phyloP scores from a whole-genome alignment of 2,329 filamentous ascomycete genomes.

The Mycosphaerella sp. region DNA sequence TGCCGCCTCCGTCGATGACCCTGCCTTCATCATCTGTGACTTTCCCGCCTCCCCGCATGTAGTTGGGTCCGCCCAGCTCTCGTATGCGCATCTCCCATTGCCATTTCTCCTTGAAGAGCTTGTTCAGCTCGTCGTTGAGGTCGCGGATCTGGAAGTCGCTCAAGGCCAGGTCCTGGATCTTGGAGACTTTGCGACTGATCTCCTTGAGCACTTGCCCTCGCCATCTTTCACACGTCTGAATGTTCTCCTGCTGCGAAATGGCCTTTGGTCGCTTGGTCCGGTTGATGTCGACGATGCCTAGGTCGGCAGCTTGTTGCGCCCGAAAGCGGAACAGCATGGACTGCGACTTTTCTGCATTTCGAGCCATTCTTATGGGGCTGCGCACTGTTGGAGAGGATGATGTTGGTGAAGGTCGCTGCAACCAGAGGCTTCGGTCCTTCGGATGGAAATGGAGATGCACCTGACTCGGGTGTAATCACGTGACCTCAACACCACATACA shows the following conservation, averaged over 20 bases:
- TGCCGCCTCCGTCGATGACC: conserved; percentile 61
- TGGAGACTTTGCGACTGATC: conserved; percentile 91
- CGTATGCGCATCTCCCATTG: conserved; percentile 98
- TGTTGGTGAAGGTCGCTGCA: neutral
- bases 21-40: conserved; percentile 51
- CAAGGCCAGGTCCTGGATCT: conserved; percentile 87
- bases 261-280: conserved; percentile 83
- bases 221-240: conserved; percentile 94
- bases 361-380: conserved; percentile 52
- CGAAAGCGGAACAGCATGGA: conserved; percentile 99
- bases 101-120: conserved; percentile 97
- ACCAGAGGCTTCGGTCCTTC: too few species aligned
- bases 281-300: conserved; percentile 90
- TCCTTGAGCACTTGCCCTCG: conserved; percentile 95
- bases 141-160: conserved; percentile 96
- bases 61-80: conserved; percentile 93
- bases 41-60: conserved; percentile 64
- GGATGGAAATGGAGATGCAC: too few species aligned
- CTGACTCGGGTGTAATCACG: too few species aligned
- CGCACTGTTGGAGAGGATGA: neutral
- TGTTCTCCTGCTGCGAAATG: conserved; percentile 78
- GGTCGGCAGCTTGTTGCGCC: conserved; percentile 89
- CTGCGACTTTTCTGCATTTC: conserved; percentile 97
- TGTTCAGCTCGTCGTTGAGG: conserved; percentile 99
- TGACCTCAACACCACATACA: too few species aligned